Percentiles rank a stretch among this genome's conserved stretches.
These are phyloP conservation scores for Diaporthe sp. DNA, from an alignment of 2,329 filamentous ascomycete species.

Conservation along the genomic window DNA sequence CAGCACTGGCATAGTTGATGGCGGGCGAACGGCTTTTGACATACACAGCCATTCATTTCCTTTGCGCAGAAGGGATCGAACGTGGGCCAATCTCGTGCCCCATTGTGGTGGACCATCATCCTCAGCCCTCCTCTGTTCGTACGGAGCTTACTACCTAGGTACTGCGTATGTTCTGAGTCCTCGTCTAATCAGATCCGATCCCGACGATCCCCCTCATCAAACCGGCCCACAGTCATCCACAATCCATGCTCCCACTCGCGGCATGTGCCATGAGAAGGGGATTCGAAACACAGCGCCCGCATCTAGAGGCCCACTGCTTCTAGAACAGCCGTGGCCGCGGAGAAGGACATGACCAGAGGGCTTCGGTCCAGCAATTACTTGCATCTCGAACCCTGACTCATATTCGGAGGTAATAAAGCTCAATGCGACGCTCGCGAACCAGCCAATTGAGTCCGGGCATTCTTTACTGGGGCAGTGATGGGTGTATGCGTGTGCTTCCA, in stretches of 20 bases:
- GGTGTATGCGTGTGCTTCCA: neutral
- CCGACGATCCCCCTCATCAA: constrained; percentile 1
- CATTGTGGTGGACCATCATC: neutral
- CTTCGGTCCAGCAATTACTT: neutral
- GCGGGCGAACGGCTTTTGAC: neutral
- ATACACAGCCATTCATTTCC: neutral
- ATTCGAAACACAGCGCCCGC: neutral
- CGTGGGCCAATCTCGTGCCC: neutral
- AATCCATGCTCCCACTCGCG: neutral
- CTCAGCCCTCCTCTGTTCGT: neutral
- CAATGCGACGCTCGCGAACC: neutral
- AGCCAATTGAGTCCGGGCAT: neutral
- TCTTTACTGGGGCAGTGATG: neutral
- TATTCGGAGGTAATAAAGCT: neutral
- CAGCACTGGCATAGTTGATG: neutral
- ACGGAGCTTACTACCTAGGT: too few species aligned
- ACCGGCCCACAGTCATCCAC: neutral
- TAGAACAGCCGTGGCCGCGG: neutral
- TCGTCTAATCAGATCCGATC: neutral
- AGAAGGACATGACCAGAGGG: neutral
- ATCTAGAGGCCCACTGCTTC: neutral
- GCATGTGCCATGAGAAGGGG: neutral
- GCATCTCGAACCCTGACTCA: constrained; percentile 13
- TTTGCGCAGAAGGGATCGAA: neutral
- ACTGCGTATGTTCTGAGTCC: neutral